Conservation (phyloP, 805 yeast species). For the Suhomyces faveliae region DNA sequence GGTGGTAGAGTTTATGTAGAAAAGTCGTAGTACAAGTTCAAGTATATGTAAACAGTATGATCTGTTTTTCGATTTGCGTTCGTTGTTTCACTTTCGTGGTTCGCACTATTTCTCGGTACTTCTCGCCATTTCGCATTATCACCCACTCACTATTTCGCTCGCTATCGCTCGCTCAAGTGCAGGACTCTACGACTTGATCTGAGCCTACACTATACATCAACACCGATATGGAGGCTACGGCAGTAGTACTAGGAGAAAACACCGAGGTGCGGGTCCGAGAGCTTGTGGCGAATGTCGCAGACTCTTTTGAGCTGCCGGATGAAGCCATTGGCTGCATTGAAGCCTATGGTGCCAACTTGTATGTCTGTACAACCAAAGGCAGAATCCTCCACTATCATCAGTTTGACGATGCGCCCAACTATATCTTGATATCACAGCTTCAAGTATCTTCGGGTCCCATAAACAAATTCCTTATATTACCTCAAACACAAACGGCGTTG, state of each 20-base stretch:
- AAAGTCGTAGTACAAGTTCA: no score
- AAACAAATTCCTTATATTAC: conserved; percentile 24
- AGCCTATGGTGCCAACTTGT: conserved; percentile 30
- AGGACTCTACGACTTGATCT: no score
- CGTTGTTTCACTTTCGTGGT: no score
- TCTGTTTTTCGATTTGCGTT: no score
- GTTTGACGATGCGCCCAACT: conserved; percentile 39
- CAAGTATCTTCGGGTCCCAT: conserved; percentile 17
- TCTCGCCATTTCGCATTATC: no score
- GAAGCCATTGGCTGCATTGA: conserved; percentile 19
- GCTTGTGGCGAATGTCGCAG: conserved; percentile 7
- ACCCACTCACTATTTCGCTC: no score
- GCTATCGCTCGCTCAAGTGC: no score
- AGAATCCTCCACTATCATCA: conserved; percentile 37
- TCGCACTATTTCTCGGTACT: no score
- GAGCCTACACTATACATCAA: not conserved
- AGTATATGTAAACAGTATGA: no score
- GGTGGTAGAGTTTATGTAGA: no score
- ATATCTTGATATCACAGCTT: conserved; percentile 28
- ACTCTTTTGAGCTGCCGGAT: conserved; percentile 1
- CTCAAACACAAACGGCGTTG: conserved; percentile 24
- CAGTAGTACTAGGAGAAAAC: conserved; percentile 3
- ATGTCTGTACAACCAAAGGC: conserved; percentile 38
- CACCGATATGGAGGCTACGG: conserved; percentile 7
- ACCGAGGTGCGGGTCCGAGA: conserved; percentile 6